Evolutionary conservation across 257 asterid species (phyloP), one percentile per base, ranked within the genome.

Genomic region (Nicotiana otophora): DNA sequence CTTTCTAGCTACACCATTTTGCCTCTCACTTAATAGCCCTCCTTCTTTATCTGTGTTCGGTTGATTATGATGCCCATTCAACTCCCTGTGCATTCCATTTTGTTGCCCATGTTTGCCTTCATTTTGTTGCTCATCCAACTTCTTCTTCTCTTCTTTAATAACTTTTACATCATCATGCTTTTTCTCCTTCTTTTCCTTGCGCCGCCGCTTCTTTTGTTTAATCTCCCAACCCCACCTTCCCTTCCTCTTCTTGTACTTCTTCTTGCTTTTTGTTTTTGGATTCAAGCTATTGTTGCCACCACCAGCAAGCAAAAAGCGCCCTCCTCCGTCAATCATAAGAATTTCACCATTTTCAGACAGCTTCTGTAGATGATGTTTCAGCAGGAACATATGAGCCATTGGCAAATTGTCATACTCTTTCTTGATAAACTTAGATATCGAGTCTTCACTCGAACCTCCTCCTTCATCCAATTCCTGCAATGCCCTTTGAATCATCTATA

Each of bases 401-500:
- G 91, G 90, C 83, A 92, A 79, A 79, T 87, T 89, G 17, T 81
- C 36, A 60, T 86, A 39, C 23, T 83, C 84, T 78, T 57, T 51
- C 75, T 64, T 19, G 46, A 92, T 91, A 54, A 87, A 87, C 12
- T 85, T 36, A 46, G 95, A 90, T 75, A 92, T 90, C 7, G 90
- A 81, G 84, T 86, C 92, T 80, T 87, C 89, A 5, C 81, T 82
- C 1, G 92, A 90, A 78, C 91, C 93, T 5, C 87, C 83, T 48
- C 77, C 81, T 82, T 84, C 92, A 82, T 83, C 84, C 88, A 91
- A 87, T 65, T 82, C 70, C 80, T 23, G 77, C 63, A 93, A 83
- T 5, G 97, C 96, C 66, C 85, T 84, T 82, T 88, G 86, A 82
- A 91, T 89, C 96, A 93, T 93, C 93, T 92, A 84, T 78, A 83